Evolutionary conservation across 2,329 filamentous ascomycete species (phyloP), one percentile per base, ranked within the genome.

Genomic region (Cercospora citrullina): DNA sequence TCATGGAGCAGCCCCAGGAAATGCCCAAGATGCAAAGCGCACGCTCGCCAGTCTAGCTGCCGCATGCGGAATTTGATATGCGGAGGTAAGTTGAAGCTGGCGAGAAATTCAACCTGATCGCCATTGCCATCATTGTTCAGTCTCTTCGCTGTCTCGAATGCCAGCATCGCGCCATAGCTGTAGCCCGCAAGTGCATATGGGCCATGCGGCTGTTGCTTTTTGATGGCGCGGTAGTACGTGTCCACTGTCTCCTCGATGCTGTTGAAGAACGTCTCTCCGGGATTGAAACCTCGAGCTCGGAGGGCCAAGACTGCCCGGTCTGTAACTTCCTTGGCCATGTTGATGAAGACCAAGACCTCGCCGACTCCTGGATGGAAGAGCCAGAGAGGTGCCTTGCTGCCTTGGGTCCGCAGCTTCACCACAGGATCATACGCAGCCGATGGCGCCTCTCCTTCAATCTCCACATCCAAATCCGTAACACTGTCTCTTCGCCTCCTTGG

Each of bases 101-200:
- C 84, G 0, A 84, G 72, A 71, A 86, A 86, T 0, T 66, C 31
- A 1, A 86, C 82, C 23, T 58, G 39, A 5, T 63, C 33, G 23
- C 60, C 65, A 12, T 55, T 33, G 14, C 55, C 55, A 53, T 85
- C 79, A 18, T 14, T 16, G 9, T 55, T 39, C 6, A 87, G 76
- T 1, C 69, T 30, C 73, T 87, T 86, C 9, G 79, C 77, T 0
- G 83, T 74, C 72, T 87, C 85, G 64, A 85, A 87, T 0, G 84
- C 83, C 0, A 86, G 66, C 75, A 84, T 85, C 0, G 77, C 69
- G 1, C 85, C 85, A 70, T 82, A 86, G 3, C 78, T 82, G 72
- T 87, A 87, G 1, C 85, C 85, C 0, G 81, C 82, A 0, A 87
- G 71, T 0, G 81, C 82, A 69, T 87, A 87, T 0, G 84, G 84